Evolutionary conservation across 192 early-diverging fungal species (phyloP).

Genomic region (Chytriomyces sp.): DNA sequence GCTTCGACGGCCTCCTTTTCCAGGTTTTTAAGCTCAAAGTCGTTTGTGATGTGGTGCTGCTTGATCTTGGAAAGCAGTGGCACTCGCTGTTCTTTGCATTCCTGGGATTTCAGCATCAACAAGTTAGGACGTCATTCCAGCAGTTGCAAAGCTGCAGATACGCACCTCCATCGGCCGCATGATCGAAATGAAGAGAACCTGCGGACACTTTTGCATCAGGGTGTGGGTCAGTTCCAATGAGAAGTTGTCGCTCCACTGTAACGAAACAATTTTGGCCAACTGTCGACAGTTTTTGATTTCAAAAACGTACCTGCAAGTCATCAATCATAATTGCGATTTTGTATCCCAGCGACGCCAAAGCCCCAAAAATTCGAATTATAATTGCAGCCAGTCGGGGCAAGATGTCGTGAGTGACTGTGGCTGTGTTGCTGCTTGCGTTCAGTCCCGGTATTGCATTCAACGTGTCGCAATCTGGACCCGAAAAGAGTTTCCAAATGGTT

Average conservation of each 20-base stretch:
- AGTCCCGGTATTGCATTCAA: constrained; percentile 35
- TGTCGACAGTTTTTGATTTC: background rate
- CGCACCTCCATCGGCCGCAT: constrained; percentile 20
- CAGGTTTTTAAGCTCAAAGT: constrained; percentile 14
- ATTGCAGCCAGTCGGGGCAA: constrained; percentile 5
- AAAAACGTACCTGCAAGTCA: constrained; percentile 30
- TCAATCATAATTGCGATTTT: constrained; percentile 29
- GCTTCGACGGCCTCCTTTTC: constrained; percentile 13
- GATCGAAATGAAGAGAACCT: constrained; percentile 11
- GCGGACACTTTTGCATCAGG: constrained; percentile 30
- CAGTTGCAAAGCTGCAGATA: background rate
- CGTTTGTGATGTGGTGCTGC: background rate
- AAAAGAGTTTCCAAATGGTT: background rate
- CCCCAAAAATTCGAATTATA: constrained; percentile 3
- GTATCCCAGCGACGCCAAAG: constrained; percentile 1
- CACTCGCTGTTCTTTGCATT: constrained; percentile 31
- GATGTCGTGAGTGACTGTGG: background rate
- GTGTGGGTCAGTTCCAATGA: constrained; percentile 2
- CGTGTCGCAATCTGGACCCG: constrained; percentile 21
- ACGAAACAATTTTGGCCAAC: background rate
- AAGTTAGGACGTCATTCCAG: background rate
- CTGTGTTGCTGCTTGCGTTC: constrained; percentile 3
- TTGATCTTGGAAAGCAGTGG: constrained; percentile 19
- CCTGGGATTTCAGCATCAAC: background rate
- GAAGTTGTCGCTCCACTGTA: constrained; percentile 27